These are phyloP conservation scores for Mucor velutinosus DNA, from an alignment of 371 early-diverging fungal species.

Conservation along the genomic window DNA sequence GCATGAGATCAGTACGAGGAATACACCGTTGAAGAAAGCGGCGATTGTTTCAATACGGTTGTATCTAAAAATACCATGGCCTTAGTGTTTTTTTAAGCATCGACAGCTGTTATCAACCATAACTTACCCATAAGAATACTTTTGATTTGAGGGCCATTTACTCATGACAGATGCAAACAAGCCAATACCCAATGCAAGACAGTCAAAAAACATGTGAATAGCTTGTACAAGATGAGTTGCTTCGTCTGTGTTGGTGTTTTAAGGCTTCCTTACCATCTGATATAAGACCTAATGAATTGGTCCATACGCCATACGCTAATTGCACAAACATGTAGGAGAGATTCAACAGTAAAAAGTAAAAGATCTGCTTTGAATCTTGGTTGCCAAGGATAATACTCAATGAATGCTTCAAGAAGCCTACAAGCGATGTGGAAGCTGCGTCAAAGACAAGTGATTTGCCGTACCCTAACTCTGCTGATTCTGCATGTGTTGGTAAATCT, in stretches of 20 bases:
- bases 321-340: slow-evolving; percentile 93
- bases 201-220: slow-evolving; percentile 98
- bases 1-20: slow-evolving; percentile 84
- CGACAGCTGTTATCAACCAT: background rate
- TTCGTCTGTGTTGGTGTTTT: background rate
- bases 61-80: slow-evolving; percentile 54
- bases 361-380: slow-evolving; percentile 85
- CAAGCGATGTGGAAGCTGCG: slow-evolving; percentile 29
- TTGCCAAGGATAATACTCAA: slow-evolving; percentile 62
- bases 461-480: slow-evolving; percentile 39
- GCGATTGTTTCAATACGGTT: slow-evolving; percentile 91
- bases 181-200: slow-evolving; percentile 86
- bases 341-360: slow-evolving; percentile 90
- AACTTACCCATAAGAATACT: slow-evolving; percentile 79
- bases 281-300: slow-evolving; percentile 90
- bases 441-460: slow-evolving; percentile 36
- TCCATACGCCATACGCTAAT: slow-evolving; percentile 86
- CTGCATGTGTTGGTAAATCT: slow-evolving; percentile 50
- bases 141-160: slow-evolving; percentile 84
- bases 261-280: slow-evolving; percentile 74
- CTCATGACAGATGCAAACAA: slow-evolving; percentile 88
- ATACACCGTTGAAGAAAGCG: slow-evolving; percentile 90
- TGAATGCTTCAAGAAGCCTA: slow-evolving; percentile 45
- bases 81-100: slow-evolving; percentile 52
- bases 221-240: slow-evolving; percentile 44